Evolutionary conservation across 306 rosid genomes (phyloP).

Genomic region (Hippophae rhamnoides): DNA sequence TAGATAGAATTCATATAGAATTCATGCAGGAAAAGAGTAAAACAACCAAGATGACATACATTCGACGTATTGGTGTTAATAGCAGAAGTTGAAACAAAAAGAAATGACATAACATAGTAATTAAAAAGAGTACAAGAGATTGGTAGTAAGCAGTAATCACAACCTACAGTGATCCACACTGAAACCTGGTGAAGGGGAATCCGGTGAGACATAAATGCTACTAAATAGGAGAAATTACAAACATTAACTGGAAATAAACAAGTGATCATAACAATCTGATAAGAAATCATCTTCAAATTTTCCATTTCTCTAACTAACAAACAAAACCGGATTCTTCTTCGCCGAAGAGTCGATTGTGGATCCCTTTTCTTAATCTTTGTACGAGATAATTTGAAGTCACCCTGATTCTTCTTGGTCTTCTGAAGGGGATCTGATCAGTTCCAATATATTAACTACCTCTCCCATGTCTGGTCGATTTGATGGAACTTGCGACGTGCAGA

Average conservation of each 20-base stretch:
- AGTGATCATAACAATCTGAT: constrained; percentile 7
- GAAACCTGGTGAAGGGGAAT: constrained; percentile 96
- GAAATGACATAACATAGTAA: constrained; percentile 11
- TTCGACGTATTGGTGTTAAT: background rate
- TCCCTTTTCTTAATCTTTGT: constrained; percentile 26
- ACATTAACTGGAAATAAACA: constrained; percentile 31
- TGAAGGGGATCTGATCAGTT: constrained; percentile 88
- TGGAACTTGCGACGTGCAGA: constrained; percentile 97
- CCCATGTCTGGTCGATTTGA: constrained; percentile 97
- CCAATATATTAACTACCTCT: constrained; percentile 93
- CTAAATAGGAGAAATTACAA: constrained; percentile 36
- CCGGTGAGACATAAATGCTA: constrained; percentile 47
- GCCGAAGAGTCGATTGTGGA: constrained; percentile 52
- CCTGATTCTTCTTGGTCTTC: constrained; percentile 85
- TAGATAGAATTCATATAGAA: too few species aligned
- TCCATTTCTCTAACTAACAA: constrained; percentile 17
- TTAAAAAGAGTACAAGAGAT: constrained; percentile 29
- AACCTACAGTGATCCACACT: constrained; percentile 32
- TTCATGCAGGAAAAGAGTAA: too few species aligned
- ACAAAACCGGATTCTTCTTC: constrained; percentile 91
- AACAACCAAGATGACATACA: background rate
- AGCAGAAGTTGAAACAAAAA: background rate
- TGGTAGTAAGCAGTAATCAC: constrained; percentile 17
- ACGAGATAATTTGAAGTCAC: constrained; percentile 32
- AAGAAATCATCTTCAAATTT: constrained; percentile 4